Percentiles rank a stretch among this genome's conserved stretches.
These are phyloP conservation scores for Atkinsonella hypoxylon DNA, from an alignment of 2,329 filamentous ascomycete species.

Conservation along the genomic window DNA sequence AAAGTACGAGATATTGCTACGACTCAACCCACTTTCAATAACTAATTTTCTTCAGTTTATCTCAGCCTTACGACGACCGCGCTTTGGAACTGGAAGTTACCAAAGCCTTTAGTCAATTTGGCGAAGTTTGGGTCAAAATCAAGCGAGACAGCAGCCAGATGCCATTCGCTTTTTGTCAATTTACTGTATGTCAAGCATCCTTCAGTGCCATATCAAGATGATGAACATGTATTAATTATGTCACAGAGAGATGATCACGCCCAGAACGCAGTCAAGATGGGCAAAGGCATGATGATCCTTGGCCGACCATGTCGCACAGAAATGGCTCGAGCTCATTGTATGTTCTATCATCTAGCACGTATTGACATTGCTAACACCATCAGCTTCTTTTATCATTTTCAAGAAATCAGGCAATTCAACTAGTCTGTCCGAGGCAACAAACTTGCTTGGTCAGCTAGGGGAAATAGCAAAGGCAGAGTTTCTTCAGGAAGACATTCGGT, in stretches of 20 bases:
- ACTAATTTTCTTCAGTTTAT: constrained; percentile 30
- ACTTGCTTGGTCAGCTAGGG: constrained; percentile 32
- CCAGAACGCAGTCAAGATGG: constrained; percentile 32
- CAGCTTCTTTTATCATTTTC: constrained; percentile 39
- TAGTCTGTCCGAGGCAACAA: constrained; percentile 30
- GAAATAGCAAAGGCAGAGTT: constrained; percentile 27
- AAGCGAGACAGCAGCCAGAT: constrained; percentile 44
- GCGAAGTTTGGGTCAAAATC: constrained; percentile 50
- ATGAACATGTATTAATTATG: background rate
- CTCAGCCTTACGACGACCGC: constrained; percentile 35
- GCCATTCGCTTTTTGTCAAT: constrained; percentile 55
- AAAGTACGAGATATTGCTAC: constrained; percentile 38
- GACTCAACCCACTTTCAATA: background rate
- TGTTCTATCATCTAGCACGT: constrained; percentile 26
- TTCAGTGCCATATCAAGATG: background rate
- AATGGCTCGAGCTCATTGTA: constrained; percentile 46
- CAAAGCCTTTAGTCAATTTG: constrained; percentile 39
- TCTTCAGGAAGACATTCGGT: constrained; percentile 21
- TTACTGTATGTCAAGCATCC: constrained; percentile 34
- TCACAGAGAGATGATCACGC: constrained; percentile 37
- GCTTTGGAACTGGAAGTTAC: constrained; percentile 41
- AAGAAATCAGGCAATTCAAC: constrained; percentile 22
- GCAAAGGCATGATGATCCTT: constrained; percentile 35
- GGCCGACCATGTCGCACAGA: constrained; percentile 49
- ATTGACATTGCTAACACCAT: constrained; percentile 12